Evolutionary conservation across 129 eudicot genomes (phyloP), one percentile per base, ranked within the genome.

Genomic region (Centella asiatica): DNA sequence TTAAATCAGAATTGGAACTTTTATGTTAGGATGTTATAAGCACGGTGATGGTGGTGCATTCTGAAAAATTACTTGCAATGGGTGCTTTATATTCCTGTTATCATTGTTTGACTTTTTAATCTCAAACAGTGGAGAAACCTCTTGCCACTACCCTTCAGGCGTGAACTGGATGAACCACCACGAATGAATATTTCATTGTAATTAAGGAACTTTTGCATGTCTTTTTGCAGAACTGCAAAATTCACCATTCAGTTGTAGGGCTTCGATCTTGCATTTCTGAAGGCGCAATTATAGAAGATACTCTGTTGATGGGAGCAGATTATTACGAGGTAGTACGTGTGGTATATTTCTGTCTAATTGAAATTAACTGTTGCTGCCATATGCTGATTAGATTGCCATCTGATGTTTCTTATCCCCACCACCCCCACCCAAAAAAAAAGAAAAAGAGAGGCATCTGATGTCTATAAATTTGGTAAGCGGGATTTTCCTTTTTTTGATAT

Each of bases 241-340:
- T 90, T 78, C 89, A 86, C 73, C 97, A 90, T 72, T 90, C 95
- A 40, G 97, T 90, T 70, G 88, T 90, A 28, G 97, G 97, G 15
- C 95, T 90, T 53, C 82, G 97, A 60, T 90, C 95, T 49, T 86
- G 94, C 83, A 90, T 90, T 57, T 86, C 97, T 20, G 95, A 83
- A 66, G 97, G 97, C 49, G 94, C 97, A 36, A 60, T 90, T 34
- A 90, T 90, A 24, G 97, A 90, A 73, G 97, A 90, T 69, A 57
- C 94, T 0, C 71, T 90, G 66, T 73, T 90, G 76, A 90, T 90
- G 95, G 97, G 95, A 54, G 97, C 97, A 60, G 97, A 90, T 81
- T 90, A 90, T 69, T 90, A 90, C 11, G 97, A 90, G 95, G 97
- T 90, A 77, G 55, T 48, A 40, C n/a, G n/a, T n/a, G n/a, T n/a